Evolutionary conservation across 2,329 filamentous ascomycete species (phyloP).

Genomic region (Tolypocladium album): DNA sequence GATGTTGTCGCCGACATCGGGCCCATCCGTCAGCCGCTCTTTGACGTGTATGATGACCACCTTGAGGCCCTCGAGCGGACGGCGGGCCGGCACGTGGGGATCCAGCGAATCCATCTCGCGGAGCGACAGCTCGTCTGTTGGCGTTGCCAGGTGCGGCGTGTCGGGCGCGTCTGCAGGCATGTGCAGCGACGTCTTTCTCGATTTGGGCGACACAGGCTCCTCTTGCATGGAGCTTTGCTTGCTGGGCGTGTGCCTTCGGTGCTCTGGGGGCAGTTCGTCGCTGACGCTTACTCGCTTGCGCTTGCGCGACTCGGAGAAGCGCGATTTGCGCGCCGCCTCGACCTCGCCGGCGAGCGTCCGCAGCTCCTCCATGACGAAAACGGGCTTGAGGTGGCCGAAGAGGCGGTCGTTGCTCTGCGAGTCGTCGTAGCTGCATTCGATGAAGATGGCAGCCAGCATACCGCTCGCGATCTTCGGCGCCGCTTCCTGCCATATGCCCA

Average conservation of each 20-base stretch:
- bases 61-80: slow-evolving; percentile 59
- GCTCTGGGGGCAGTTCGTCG: slow-evolving; percentile 8
- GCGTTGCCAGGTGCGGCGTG: slow-evolving; percentile 34
- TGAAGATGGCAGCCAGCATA: slow-evolving; percentile 70
- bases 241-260: slow-evolving; percentile 9
- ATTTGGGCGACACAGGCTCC: slow-evolving; percentile 42
- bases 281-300: slow-evolving; percentile 45
- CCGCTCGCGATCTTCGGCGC: slow-evolving; percentile 72
- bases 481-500: slow-evolving; percentile 77
- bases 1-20: slow-evolving; percentile 54
- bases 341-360: slow-evolving; percentile 61
- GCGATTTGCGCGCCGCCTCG: slow-evolving; percentile 31
- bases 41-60: slow-evolving; percentile 93
- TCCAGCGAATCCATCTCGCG: slow-evolving; percentile 22
- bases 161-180: slow-evolving; percentile 13
- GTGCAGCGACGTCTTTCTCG: slow-evolving; percentile 18
- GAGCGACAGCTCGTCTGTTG: slow-evolving; percentile 34
- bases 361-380: slow-evolving; percentile 73
- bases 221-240: slow-evolving; percentile 19
- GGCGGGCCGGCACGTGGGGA: slow-evolving; percentile 9
- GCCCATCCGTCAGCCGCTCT: slow-evolving; percentile 67
- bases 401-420: slow-evolving; percentile 64
- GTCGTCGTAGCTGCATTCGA: slow-evolving; percentile 92
- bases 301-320: slow-evolving; percentile 40
- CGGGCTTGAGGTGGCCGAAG: slow-evolving; percentile 81